Evolutionary conservation across 2,329 filamentous ascomycete genomes (phyloP), one percentile per base, ranked within the genome.

Genomic region (Clonostachys byssicola): DNA sequence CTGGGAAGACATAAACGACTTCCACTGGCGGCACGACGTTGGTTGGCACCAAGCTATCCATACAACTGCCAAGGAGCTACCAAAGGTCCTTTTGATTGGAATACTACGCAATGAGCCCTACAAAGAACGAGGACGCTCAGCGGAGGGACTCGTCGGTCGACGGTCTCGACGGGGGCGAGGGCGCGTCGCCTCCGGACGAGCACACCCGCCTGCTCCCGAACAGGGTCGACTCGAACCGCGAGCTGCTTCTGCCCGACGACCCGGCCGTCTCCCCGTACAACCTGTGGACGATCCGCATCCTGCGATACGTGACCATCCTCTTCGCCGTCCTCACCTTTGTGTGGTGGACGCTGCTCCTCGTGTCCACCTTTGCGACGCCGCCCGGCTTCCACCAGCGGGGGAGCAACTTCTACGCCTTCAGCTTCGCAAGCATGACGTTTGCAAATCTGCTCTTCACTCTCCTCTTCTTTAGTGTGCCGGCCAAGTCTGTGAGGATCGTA

Each of bases 331-430:
- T 92, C 56, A 88, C 84, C 47, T 90, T 95, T 59, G 59, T 90
- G n/a, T 97, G 92, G 92, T 97, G 94, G 92, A 78, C 89, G 10
- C 66, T 96, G 46, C 74, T 96, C 34, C 77, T 99, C n/a, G 83
- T 96, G 14, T 90, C 89, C 47, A 83, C 87, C 54, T 99, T 99
- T 68, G 85, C 95, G 55, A 96, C 89, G 46, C 91, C 91, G 13
- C 92, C 92, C 1, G 85, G 86, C 42, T 84, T 97, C 63, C 83
- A 94, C 62, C 88, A 85, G 10, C 83, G 90, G 45, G 94, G 94
- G 6, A 94, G 91, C n/a, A 89, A 89, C 38, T 99, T 96, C 78
- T 90, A 90, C 64, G 81, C 89, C 49, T 95, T 96, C 61, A 81
- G 85, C 52, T 97, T 88, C 66, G 84, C 89, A 6, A 90, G 85